Base-by-base conservation (phyloP, 257 asterid species). In the Gentiana dahurica region DNA sequence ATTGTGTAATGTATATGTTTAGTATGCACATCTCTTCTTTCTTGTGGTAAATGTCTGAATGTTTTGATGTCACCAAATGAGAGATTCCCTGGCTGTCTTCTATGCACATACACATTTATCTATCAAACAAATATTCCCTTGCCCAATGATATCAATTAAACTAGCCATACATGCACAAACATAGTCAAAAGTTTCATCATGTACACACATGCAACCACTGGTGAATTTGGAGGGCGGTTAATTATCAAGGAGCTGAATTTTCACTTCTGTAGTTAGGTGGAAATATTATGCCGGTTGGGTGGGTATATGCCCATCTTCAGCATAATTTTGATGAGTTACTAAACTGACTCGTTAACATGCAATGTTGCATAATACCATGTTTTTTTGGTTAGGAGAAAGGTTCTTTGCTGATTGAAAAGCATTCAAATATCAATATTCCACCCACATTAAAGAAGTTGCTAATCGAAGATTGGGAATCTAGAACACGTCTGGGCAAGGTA, bases 401-500 rank as follows among this genome's bases (percentile, higher is more conserved):
- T 10, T 51, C 47, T 13, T 68, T 56, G 54, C 75, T 68, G 32
- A 58, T 45, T 36, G 96, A 77, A 54, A 80, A 77, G 51, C 73
- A 51, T 53, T 76, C 76, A n/a, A 71, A 55, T 62, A 72, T 88
- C 70, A 81, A 76, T 67, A 80, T 82, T 61, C 93, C 96, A 6
- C 65, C 82, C 32, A 47, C 67, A 53, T 63, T 88, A 65, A 88
- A 69, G 84, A 85, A 79, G 60, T 82, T 78, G 49, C 77, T 88
- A 33, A 61, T 79, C 54, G 77, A 77, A 68, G 96, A 85, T 64
- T 79, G 79, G 61, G 95, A 85, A 74, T 76, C 75, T 59, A 63
- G 81, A 63, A 75, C 75, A 61, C 84, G 82, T 45, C 74, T 73
- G 45, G 82, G 79, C 61, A 84, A 85, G 93, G 96, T 84, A 72